Conservation (phyloP, 1,139 yeast species). For the Pneumocystis murina region DNA sequence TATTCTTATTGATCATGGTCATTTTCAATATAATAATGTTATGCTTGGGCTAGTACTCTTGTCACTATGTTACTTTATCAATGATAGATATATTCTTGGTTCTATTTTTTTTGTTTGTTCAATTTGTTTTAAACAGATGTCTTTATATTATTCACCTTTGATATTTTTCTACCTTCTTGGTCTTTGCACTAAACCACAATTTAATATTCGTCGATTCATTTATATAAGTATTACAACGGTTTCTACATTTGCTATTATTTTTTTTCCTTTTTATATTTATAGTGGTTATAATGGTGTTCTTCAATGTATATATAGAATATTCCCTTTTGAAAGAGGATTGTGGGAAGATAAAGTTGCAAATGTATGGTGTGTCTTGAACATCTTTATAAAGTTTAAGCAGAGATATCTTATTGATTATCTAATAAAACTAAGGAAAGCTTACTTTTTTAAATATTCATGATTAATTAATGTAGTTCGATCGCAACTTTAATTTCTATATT, state of each 20-base stretch:
- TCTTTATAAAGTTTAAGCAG: slow-evolving; percentile 52
- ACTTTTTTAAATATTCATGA: background rate
- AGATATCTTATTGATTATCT: slow-evolving; percentile 43
- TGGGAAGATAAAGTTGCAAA: slow-evolving; percentile 97
- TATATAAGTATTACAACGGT: slow-evolving; percentile 49
- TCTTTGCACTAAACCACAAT: slow-evolving; percentile 26
- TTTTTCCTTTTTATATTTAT: slow-evolving; percentile 47
- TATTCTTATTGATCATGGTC: slow-evolving; percentile 86
- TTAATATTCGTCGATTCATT: slow-evolving; percentile 16
- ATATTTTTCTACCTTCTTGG: slow-evolving; percentile 64
- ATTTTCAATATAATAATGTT: slow-evolving; percentile 80
- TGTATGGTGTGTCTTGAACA: slow-evolving; percentile 86
- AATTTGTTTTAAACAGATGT: slow-evolving; percentile 86
- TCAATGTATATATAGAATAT: slow-evolving; percentile 48
- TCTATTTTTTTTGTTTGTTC: slow-evolving; percentile 70
- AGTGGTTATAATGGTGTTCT: slow-evolving; percentile 14
- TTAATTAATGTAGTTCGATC: slow-evolving; percentile 31
- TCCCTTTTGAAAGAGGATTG: slow-evolving; percentile 87
- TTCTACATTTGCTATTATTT: slow-evolving; percentile 35
- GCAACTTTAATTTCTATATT: slow-evolving; percentile 51
- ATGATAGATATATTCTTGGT: slow-evolving; percentile 49
- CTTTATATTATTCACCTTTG: slow-evolving; percentile 80
- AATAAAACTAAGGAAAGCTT: slow-evolving; percentile 30
- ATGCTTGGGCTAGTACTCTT: slow-evolving; percentile 77
- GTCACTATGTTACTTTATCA: slow-evolving; percentile 50